Conservation (phyloP, 768 basidiomycete species). For the Cystofilobasidium capitatum region DNA sequence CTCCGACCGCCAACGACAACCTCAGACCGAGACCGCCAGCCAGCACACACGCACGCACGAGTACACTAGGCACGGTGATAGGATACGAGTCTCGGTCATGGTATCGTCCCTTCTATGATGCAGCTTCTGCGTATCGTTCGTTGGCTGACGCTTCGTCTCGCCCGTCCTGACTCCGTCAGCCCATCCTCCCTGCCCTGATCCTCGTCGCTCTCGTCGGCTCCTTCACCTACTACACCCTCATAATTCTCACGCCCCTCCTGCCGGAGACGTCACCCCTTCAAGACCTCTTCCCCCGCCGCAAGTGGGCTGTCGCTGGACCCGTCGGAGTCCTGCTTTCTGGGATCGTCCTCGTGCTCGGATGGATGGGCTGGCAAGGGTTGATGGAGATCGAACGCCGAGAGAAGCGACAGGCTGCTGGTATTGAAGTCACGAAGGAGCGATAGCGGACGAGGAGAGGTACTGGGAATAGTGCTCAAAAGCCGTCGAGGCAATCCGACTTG, state of each 20-base stretch:
- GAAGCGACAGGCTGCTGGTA: no score
- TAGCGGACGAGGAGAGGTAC: no score
- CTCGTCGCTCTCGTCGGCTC: not conserved
- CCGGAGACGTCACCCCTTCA: not conserved
- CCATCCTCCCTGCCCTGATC: not conserved
- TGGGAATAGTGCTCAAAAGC: no score
- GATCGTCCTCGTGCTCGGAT: not conserved
- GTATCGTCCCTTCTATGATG: not conserved
- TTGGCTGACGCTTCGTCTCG: not conserved
- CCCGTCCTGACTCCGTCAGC: not conserved
- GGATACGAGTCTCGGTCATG: no score
- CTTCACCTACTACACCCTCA: not conserved
- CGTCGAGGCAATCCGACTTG: no score
- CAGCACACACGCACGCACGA: no score
- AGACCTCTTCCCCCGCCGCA: not conserved
- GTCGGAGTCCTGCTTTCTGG: not conserved
- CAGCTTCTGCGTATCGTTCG: not conserved
- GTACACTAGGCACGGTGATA: no score
- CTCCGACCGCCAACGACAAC: no score
- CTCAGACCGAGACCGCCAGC: no score
- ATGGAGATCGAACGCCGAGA: no score
- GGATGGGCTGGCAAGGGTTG: not conserved
- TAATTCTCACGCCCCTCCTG: not conserved
- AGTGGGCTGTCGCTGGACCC: not conserved
- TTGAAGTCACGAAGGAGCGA: no score